Base-by-base conservation (phyloP, 306 rosid species). In the Purshia tridentata region DNA sequence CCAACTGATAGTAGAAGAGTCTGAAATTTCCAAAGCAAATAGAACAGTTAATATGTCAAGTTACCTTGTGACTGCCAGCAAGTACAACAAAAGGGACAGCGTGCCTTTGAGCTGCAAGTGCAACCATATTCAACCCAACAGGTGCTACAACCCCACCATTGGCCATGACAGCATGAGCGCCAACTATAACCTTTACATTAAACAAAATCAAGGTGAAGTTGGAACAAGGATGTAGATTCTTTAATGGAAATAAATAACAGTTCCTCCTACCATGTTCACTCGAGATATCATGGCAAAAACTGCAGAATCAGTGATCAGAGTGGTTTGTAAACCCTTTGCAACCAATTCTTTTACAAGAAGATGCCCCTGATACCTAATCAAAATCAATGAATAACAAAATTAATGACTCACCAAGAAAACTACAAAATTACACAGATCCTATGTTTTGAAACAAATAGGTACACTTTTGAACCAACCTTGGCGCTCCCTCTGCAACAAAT, bases 111-210 rank as follows among this genome's bases (percentile, higher is more conserved):
- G 99, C 99, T 64, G 99, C 98, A 83, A 95, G 99, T 67, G 98
- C 97, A 78, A 91, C 93, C 99, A 95, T 95, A 84, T 90, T 85
- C 83, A 90, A 87, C 71, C 99, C 99, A 42, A 95, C 88, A 7
- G 98, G 99, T 59, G 90, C 98, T 76, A 95, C 79, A 51, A 95
- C 92, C 68, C 98, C 99, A 69, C 99, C 99, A 82, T 95, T 95
- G 77, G 98, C 96, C 99, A 95, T 92, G 82, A 95, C 96, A 77
- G 96, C 97, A 82, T 95, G 99, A 48, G 98, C 99, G 70, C 99
- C 99, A 76, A 95, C 93, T 70, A 95, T 92, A 80, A 95, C 99
- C 99, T 95, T 77, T 62, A 75, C 72, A 77, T 50, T 37, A 65
- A 57, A 69, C 1, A 73, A 75, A 70, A 37, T 40, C 72, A 73